A percentile compares a stretch with the other conserved stretches of the same genome.
These are phyloP conservation scores for Kwoniella dejecticola DNA, from an alignment of 768 basidiomycete genomes.

Conservation along the genomic window DNA sequence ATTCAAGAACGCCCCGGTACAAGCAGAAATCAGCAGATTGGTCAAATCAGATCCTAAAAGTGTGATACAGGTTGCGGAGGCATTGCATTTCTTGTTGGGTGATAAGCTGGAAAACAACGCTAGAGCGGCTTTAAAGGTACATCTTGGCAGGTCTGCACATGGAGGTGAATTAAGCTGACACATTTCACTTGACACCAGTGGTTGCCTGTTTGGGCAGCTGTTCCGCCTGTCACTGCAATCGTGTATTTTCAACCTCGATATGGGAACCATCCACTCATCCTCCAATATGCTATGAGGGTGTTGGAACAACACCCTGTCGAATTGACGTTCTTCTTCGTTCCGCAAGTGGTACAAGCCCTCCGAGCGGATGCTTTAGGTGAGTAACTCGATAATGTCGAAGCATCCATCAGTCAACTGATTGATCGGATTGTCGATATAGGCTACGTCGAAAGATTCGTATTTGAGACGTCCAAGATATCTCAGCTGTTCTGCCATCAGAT, in stretches of 20 bases:
- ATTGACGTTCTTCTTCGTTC: conserved; percentile 97
- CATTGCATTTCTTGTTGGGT: conserved; percentile 75
- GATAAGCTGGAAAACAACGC: conserved; percentile 65
- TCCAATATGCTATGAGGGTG: conserved; percentile 96
- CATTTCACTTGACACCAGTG: conserved; percentile 60
- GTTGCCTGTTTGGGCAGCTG: conserved; percentile 82
- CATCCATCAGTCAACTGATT: background rate
- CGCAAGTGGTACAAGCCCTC: conserved; percentile 95
- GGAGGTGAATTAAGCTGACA: background rate
- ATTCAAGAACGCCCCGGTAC: conserved; percentile 69
- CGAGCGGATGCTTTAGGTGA: conserved; percentile 84
- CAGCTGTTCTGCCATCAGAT: conserved; percentile 99
- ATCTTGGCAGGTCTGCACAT: conserved; percentile 11
- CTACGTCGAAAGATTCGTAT: conserved; percentile 92
- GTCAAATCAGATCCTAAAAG: conserved; percentile 72
- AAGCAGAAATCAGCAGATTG: conserved; percentile 72
- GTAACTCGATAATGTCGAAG: conserved; percentile 28
- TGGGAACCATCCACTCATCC: conserved; percentile 75
- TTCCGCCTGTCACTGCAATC: conserved; percentile 63
- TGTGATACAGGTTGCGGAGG: conserved; percentile 76
- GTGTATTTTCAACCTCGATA: conserved; percentile 81
- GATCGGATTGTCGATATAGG: conserved; percentile 60
- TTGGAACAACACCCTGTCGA: conserved; percentile 92
- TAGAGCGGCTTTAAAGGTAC: conserved; percentile 75
- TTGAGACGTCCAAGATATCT: conserved; percentile 95